Conservation (phyloP, 371 early-diverging fungal genomes). For the Choanephora cucurbitarum region DNA sequence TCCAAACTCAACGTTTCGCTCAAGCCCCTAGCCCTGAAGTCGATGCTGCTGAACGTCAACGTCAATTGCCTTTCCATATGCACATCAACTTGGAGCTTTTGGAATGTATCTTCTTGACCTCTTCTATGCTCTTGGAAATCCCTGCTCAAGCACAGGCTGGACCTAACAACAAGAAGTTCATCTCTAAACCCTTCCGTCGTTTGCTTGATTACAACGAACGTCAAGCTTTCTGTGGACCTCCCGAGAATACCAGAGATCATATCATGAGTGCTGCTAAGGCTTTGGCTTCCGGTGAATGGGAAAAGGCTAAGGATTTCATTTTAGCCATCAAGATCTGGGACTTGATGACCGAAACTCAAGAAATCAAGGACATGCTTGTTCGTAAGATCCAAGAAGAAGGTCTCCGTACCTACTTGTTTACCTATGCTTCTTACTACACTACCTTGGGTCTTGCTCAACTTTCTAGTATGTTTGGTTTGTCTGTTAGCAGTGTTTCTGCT, state of each 20-base stretch:
- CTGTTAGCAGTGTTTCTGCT: constrained; percentile 64
- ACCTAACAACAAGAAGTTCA: constrained; percentile 78
- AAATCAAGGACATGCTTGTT: constrained; percentile 88
- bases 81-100: constrained; percentile 97
- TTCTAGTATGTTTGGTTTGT: constrained; percentile 84
- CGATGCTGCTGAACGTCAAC: constrained; percentile 89
- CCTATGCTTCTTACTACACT: constrained; percentile 86
- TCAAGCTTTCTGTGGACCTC: constrained; percentile 94
- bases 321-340: constrained; percentile 95
- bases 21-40: constrained; percentile 72
- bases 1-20: constrained; percentile 74
- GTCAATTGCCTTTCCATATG: constrained; percentile 98
- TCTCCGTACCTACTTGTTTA: constrained; percentile 94
- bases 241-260: constrained; percentile 97
- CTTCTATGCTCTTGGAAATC: constrained; percentile 96
- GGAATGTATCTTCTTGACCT: constrained; percentile 94
- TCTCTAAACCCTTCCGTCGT: constrained; percentile 91
- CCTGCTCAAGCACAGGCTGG: constrained; percentile 92
- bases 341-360: constrained; percentile 76
- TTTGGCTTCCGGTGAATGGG: constrained; percentile 92
- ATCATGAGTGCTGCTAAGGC: constrained; percentile 97
- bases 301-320: constrained; percentile 81
- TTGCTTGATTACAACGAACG: constrained; percentile 94
- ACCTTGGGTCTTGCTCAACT: constrained; percentile 84
- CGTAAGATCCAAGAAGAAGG: constrained; percentile 94